Evolutionary conservation across 2,329 filamentous ascomycete genomes (phyloP).

Genomic region (Fusarium zealandicum): DNA sequence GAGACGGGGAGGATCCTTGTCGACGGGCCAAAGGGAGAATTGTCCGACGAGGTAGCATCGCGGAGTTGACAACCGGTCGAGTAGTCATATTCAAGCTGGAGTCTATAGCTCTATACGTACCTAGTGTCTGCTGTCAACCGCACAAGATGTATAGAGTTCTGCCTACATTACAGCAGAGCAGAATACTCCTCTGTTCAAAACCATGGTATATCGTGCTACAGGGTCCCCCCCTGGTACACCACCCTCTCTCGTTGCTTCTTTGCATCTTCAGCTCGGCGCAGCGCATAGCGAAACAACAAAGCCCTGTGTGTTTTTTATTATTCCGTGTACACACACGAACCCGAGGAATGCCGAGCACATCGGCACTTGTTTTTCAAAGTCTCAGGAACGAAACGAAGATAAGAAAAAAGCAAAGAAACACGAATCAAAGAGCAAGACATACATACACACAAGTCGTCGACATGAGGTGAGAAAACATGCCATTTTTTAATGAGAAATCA

Average conservation of each 20-base stretch:
- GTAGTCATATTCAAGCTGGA: background rate
- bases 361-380: background rate
- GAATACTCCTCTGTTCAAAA: background rate
- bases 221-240: background rate
- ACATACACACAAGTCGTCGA: background rate
- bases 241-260: background rate
- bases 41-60: background rate
- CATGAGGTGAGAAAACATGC: background rate
- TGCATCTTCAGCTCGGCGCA: background rate
- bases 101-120: too few species aligned
- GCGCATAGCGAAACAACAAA: background rate
- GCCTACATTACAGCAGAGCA: background rate
- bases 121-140: background rate
- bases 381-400: background rate
- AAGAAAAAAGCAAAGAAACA: background rate
- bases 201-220: background rate
- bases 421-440: background rate
- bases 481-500: background rate
- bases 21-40: background rate
- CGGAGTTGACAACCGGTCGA: background rate
- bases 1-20: conserved; percentile 2
- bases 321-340: background rate
- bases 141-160: background rate
- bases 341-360: background rate
- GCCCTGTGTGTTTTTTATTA: background rate